Evolutionary conservation across 73 alveolate genomes (phyloP).

Genomic region (Paramecium tetraurelia): DNA sequence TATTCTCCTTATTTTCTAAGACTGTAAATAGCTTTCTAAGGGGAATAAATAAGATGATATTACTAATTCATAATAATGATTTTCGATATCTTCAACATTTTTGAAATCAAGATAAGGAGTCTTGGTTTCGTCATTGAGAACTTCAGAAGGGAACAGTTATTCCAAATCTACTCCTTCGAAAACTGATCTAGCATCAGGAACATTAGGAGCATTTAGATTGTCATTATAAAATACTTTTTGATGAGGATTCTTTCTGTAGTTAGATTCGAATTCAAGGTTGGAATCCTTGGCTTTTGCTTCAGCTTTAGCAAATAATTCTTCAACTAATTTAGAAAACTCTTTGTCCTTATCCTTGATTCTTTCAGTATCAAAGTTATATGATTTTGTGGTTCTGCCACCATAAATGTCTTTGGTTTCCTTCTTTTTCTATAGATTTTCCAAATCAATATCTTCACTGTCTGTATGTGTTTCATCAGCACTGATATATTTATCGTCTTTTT

Average conservation of each 20-base stretch:
- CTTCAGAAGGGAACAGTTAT: neutral
- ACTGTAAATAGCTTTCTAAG: conserved; percentile 1
- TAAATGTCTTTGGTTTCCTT: neutral
- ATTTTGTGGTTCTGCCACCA: neutral
- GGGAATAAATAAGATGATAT: neutral
- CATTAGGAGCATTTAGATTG: neutral
- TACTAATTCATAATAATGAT: neutral
- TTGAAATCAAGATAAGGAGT: conserved; percentile 11
- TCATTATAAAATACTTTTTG: neutral
- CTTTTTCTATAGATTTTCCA: neutral
- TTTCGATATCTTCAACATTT: neutral
- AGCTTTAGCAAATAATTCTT: neutral
- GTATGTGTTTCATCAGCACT: conserved; percentile 51
- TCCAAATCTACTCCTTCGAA: conserved; percentile 41
- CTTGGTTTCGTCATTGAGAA: neutral
- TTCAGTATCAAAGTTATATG: neutral
- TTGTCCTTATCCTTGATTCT: neutral
- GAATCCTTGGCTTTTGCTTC: neutral
- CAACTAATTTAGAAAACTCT: neutral
- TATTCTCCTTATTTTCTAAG: neutral
- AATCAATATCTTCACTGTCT: conserved; percentile 41
- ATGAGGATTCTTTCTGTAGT: neutral
- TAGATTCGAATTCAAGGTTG: neutral
- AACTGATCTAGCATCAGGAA: conserved; percentile 1
- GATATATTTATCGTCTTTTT: conserved; percentile 1